These are phyloP conservation scores for Lepidium didymum DNA, from an alignment of 345 rosid genomes.

Conservation along the genomic window DNA sequence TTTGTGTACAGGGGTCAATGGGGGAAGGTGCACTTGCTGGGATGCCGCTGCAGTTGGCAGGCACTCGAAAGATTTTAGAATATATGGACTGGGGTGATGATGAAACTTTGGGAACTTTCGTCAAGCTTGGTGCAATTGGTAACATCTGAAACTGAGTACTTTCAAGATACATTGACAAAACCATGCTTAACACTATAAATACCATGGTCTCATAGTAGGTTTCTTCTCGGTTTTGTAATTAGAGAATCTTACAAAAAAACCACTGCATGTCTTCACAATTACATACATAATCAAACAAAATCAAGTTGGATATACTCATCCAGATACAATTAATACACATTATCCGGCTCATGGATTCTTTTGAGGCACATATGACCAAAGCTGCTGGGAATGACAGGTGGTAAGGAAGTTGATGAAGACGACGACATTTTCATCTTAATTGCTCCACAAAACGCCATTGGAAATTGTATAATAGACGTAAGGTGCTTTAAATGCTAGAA, in stretches of 20 bases:
- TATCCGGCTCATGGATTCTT: background rate
- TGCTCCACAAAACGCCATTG: slow-evolving; percentile 96
- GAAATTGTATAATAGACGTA: slow-evolving; percentile 90
- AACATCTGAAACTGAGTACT: background rate
- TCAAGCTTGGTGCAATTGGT: slow-evolving; percentile 88
- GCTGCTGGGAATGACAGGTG: slow-evolving; percentile 39
- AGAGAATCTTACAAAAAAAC: slow-evolving; percentile 1
- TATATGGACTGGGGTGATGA: slow-evolving; percentile 96
- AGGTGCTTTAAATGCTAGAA: slow-evolving; percentile 17
- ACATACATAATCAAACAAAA: background rate
- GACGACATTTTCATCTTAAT: slow-evolving; percentile 88
- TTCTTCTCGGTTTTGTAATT: background rate
- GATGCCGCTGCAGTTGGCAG: slow-evolving; percentile 95
- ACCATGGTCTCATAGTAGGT: background rate
- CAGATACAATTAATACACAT: background rate
- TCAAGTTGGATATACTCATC: background rate
- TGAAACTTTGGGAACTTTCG: slow-evolving; percentile 72
- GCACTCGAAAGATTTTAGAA: slow-evolving; percentile 83
- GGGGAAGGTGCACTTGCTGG: slow-evolving; percentile 95
- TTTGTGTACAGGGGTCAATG: slow-evolving; percentile 99
- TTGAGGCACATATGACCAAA: slow-evolving; percentile 5
- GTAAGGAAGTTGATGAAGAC: slow-evolving; percentile 68
- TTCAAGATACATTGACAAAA: background rate
- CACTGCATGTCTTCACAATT: too few relatives aligned
- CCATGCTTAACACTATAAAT: background rate